Conservation (phyloP, 2,329 filamentous ascomycete genomes). For the Paecilomyces sp. region DNA sequence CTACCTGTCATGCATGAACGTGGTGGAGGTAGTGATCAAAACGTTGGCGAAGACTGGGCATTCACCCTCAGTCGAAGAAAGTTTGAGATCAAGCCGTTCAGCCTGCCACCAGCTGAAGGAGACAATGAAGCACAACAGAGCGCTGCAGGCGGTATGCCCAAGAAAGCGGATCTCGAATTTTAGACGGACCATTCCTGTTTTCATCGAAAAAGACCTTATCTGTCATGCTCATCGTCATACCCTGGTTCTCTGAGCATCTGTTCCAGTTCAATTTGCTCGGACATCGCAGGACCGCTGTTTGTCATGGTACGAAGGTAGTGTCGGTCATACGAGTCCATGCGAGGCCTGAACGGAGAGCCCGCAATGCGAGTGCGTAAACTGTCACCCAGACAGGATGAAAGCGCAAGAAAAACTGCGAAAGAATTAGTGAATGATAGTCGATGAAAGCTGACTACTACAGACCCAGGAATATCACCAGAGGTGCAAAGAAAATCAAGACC, state of each 20-base stretch:
- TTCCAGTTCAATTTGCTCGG: slow-evolving; percentile 58
- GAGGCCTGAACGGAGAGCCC: slow-evolving; percentile 37
- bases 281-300: slow-evolving; percentile 47
- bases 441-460: slow-evolving; percentile 8
- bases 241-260: slow-evolving; percentile 47
- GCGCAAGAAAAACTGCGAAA: slow-evolving; percentile 40
- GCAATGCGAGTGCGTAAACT: slow-evolving; percentile 43
- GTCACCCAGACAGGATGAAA: slow-evolving; percentile 51
- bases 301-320: slow-evolving; percentile 51
- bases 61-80: slow-evolving; percentile 82
- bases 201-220: slow-evolving; percentile 10
- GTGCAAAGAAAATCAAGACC: slow-evolving; percentile 30
- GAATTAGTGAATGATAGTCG: slow-evolving; percentile 14
- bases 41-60: slow-evolving; percentile 75
- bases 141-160: slow-evolving; percentile 40
- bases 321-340: slow-evolving; percentile 44
- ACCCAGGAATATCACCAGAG: slow-evolving; percentile 30
- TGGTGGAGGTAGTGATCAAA: slow-evolving; percentile 67
- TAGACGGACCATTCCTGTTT: slow-evolving; percentile 27
- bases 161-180: slow-evolving; percentile 69
- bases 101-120: slow-evolving; percentile 76
- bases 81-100: slow-evolving; percentile 81
- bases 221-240: slow-evolving; percentile 18
- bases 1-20: slow-evolving; percentile 82
- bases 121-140: slow-evolving; percentile 57